Evolutionary conservation across 345 rosid species (phyloP), one percentile per base, ranked within the genome.

Genomic region (Ricinus communis): DNA sequence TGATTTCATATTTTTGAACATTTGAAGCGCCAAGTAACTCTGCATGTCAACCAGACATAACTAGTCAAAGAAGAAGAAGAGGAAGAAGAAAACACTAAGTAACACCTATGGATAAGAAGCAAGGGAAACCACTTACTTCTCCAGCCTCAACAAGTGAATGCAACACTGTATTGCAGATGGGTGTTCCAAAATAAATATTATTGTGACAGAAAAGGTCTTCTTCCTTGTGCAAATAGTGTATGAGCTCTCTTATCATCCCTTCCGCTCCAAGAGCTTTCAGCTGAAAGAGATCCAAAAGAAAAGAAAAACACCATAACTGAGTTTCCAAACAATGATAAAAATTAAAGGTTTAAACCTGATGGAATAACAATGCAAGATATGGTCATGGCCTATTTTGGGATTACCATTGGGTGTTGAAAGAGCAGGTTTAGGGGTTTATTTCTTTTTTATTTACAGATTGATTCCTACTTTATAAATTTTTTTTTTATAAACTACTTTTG

Each of bases 231-330:
- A 93, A 79, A 82, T 82, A 79, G 18, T 71, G 79, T 53, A 90
- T 71, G 78, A 90, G 76, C 80, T 90, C 88, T 53, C 70, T 75
- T 72, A 77, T 80, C 97, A 92, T 85, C 66, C 90, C 97, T 82
- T 86, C 99, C 57, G 81, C 72, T 73, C 97, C 96, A 54, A 90
- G 85, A 36, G 87, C 96, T 82, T 77, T 84, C 57, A 94, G 83
- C 97, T 94, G 82, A 72, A n/a, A 72, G 68, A 75, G 31, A 46
- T 49, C 22, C 27, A 68, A 72, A 58, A 16, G 53, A 68, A 41
- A 22, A 25, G 27, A 65, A 63, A 27, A 21, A n/a, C 50, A 43
- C 46, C 18, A 22, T 38, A 72, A 18, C 30, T 31, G 49, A 64
- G 56, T 49, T 66, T 43, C 41, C 49, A 21, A 38, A 19, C 53